Conservation (phyloP, 2,329 filamentous ascomycete genomes). For the Ceratocystiopsis sp. region DNA sequence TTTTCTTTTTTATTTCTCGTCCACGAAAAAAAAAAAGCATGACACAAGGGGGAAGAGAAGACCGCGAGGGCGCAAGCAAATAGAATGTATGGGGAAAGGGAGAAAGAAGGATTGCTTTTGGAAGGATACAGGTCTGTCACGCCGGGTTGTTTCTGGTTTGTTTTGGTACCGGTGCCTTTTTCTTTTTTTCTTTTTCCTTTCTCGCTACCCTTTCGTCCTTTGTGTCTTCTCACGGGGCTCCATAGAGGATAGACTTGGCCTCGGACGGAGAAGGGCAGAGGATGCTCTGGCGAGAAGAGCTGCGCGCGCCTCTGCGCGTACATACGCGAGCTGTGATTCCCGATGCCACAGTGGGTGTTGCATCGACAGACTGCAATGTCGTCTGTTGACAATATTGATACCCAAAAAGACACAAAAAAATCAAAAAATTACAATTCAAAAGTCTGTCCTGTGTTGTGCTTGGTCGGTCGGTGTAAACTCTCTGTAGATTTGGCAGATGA, state of each 20-base stretch:
- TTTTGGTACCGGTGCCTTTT: not conserved
- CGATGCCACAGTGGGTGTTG: too few species aligned
- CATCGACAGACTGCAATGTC: too few species aligned
- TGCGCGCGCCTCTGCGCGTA: too few species aligned
- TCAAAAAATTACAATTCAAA: not conserved
- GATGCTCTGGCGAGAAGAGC: too few species aligned
- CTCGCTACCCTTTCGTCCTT: not conserved
- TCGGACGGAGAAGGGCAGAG: too few species aligned
- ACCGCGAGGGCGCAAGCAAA: conserved; percentile 3
- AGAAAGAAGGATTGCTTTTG: not conserved
- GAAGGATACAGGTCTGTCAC: not conserved
- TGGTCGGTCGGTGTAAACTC: too few species aligned
- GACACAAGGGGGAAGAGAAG: not conserved
- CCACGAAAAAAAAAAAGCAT: not conserved
- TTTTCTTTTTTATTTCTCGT: not conserved
- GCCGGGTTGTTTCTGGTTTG: not conserved
- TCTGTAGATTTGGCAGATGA: too few species aligned
- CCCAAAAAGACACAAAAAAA: conserved; percentile 1
- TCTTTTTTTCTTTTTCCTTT: not conserved
- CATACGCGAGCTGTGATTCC: too few species aligned
- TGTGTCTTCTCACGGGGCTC: too few species aligned
- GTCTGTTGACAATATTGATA: not conserved
- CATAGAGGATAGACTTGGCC: too few species aligned
- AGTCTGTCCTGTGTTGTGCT: too few species aligned
- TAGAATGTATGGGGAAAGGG: conserved; percentile 2